phyloP scores from a whole-genome alignment of 129 eudicot genomes.

The Tanacetum coccineum region DNA sequence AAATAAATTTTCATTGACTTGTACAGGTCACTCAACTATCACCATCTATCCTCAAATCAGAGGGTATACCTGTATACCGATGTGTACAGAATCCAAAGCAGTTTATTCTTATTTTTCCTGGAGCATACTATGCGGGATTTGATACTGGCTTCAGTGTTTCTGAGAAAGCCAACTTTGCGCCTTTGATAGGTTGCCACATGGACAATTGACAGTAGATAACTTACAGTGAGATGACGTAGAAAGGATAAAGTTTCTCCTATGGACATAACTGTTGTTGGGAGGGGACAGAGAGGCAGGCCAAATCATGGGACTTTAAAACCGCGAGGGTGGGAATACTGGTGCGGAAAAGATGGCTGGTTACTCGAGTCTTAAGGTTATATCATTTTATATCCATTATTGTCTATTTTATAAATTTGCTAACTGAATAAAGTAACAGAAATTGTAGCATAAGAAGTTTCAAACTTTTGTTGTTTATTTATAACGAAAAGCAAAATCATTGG shows the following conservation, averaged over 20 bases:
- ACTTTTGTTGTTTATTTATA: no score
- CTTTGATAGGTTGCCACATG: constrained; percentile 93
- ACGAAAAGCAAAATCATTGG: background rate
- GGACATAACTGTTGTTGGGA: constrained; percentile 63
- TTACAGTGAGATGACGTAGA: constrained; percentile 46
- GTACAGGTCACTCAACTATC: constrained; percentile 80
- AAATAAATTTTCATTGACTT: background rate
- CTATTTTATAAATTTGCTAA: background rate
- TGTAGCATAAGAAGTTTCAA: background rate
- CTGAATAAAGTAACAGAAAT: background rate
- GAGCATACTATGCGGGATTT: constrained; percentile 68
- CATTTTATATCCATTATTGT: no score
- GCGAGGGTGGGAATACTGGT: constrained; percentile 49
- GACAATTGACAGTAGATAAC: constrained; percentile 52
- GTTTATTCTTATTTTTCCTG: constrained; percentile 64
- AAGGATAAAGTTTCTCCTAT: constrained; percentile 58
- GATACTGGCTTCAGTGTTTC: constrained; percentile 70
- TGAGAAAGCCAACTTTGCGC: constrained; percentile 59
- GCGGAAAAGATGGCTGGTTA: constrained; percentile 61
- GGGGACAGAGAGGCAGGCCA: constrained; percentile 61
- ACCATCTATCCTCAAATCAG: constrained; percentile 53
- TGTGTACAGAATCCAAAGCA: constrained; percentile 66
- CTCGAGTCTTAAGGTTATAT: constrained; percentile 67
- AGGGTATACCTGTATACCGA: constrained; percentile 77
- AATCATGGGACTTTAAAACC: constrained; percentile 17